Conservation (phyloP, 2,329 filamentous ascomycete genomes). For the Aspergillus hiratsukae region DNA sequence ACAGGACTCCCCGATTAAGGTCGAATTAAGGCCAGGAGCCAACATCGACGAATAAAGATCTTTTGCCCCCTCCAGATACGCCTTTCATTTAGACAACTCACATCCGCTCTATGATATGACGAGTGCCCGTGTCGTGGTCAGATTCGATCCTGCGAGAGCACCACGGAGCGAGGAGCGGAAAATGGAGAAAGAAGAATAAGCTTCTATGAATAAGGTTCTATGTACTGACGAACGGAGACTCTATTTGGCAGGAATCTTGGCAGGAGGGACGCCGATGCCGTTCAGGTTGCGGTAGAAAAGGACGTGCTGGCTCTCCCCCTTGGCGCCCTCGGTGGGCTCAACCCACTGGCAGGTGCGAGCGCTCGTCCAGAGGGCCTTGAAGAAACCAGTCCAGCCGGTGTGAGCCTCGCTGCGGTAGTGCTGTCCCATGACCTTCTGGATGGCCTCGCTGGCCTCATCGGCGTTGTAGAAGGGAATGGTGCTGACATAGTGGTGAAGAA, state of each 20-base stretch:
- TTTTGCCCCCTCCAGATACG: slow-evolving; percentile 1
- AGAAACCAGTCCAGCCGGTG: slow-evolving; percentile 75
- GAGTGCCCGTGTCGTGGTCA: slow-evolving; percentile 13
- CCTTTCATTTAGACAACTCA: slow-evolving; percentile 2
- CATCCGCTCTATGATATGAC: slow-evolving; percentile 1
- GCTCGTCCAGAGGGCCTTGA: slow-evolving; percentile 74
- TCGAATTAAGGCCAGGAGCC: not conserved
- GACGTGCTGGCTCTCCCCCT: slow-evolving; percentile 76
- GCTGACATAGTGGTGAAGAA: slow-evolving; percentile 95
- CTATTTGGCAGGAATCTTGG: slow-evolving; percentile 36
- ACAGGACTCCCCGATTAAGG: not conserved
- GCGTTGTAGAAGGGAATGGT: slow-evolving; percentile 96
- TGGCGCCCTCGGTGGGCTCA: slow-evolving; percentile 77
- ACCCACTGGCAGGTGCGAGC: slow-evolving; percentile 95
- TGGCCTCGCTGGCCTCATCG: slow-evolving; percentile 88
- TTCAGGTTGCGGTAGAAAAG: slow-evolving; percentile 96
- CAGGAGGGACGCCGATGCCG: slow-evolving; percentile 64
- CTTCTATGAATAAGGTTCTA: slow-evolving; percentile 15
- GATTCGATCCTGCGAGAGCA: slow-evolving; percentile 23
- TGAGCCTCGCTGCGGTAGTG: slow-evolving; percentile 85
- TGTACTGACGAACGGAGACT: slow-evolving; percentile 11
- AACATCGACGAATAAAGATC: not conserved
- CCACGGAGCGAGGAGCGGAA: slow-evolving; percentile 11
- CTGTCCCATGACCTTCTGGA: slow-evolving; percentile 89
- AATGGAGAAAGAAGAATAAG: slow-evolving; percentile 1